These are phyloP conservation scores for Mycena rosella DNA, from an alignment of 768 basidiomycete species.

Conservation along the genomic window DNA sequence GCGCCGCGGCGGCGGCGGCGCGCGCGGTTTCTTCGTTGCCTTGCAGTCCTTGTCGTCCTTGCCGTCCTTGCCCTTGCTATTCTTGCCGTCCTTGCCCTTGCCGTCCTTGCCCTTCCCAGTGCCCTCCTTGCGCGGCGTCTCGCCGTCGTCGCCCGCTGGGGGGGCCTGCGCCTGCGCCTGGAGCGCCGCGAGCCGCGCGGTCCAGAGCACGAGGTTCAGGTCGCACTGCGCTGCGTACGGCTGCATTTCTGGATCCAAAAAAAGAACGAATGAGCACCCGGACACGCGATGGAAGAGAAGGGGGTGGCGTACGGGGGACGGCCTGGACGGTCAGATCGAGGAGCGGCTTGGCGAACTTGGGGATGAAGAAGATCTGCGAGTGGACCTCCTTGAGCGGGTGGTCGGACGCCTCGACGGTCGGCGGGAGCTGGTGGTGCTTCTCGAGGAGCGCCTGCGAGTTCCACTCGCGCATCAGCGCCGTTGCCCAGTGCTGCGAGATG, in stretches of 20 bases:
- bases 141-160: no score
- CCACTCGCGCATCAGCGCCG: constrained; percentile 93
- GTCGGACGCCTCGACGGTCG: constrained; percentile 56
- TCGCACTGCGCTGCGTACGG: constrained; percentile 76
- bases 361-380: constrained; percentile 92
- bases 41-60: no score
- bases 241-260: constrained; percentile 79
- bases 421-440: constrained; percentile 77
- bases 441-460: constrained; percentile 90
- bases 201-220: constrained; percentile 80
- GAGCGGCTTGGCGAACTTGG: constrained; percentile 84
- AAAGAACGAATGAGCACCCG: background rate
- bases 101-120: no score
- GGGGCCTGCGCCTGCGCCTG: no score
- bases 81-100: no score
- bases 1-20: constrained; percentile 45
- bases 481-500: constrained; percentile 95
- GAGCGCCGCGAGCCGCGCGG: constrained; percentile 59
- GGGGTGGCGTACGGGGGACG: constrained; percentile 72
- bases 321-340: constrained; percentile 80
- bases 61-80: no score
- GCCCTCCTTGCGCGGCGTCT: no score
- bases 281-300: background rate
- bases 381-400: constrained; percentile 58
- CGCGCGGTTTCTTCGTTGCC: background rate